Percentiles rank a stretch among this genome's conserved stretches.
phyloP scores from a whole-genome alignment of 202 grass and related monocot genomes.

The Thinopyrum obtusiflorum region DNA sequence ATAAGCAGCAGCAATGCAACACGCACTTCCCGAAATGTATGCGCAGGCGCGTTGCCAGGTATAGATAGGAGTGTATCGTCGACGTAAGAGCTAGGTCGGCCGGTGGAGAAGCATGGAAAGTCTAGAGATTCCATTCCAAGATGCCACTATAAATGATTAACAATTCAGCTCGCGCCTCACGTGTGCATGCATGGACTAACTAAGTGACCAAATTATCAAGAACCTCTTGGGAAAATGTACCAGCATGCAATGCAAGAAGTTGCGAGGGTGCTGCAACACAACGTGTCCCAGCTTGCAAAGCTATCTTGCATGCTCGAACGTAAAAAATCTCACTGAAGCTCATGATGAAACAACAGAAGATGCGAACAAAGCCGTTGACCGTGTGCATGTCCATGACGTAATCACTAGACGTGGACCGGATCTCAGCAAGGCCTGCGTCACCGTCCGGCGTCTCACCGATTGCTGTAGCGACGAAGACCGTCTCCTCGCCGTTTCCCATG shows the following conservation, averaged over 20 bases:
- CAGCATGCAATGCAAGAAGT: not conserved
- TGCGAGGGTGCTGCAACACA: not conserved
- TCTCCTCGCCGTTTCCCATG: not conserved
- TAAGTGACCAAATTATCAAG: not conserved
- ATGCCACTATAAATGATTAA: not conserved
- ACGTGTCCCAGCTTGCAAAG: not conserved
- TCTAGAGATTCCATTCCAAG: not conserved
- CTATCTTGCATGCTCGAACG: no score
- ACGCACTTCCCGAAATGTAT: not conserved
- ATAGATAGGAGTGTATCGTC: no score
- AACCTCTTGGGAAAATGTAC: not conserved
- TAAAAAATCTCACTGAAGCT: no score
- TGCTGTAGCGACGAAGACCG: not conserved
- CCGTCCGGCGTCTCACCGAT: no score
- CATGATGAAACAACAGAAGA: not conserved
- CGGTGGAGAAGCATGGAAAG: not conserved
- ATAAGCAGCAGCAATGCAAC: not conserved
- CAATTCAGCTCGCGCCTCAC: not conserved
- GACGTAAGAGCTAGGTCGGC: no score
- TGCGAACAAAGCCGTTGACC: not conserved
- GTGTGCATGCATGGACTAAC: not conserved
- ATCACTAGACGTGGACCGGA: not conserved
- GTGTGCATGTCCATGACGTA: not conserved
- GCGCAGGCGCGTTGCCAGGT: no score
- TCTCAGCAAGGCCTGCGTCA: not conserved